These are phyloP conservation scores for Apiospora pterosperma DNA, from an alignment of 2,329 filamentous ascomycete genomes.

Conservation along the genomic window DNA sequence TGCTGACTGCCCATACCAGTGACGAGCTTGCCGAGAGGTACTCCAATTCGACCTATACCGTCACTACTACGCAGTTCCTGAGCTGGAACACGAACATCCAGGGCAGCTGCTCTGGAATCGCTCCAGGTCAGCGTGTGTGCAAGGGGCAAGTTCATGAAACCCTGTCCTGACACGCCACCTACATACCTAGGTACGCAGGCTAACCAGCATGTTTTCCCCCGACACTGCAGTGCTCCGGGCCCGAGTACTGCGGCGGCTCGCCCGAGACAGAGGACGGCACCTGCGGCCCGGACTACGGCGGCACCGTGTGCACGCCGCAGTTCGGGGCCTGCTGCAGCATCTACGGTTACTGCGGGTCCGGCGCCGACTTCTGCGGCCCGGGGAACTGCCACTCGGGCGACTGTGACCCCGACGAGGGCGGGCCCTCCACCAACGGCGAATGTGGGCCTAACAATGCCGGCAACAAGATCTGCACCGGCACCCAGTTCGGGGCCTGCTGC, in stretches of 20 bases:
- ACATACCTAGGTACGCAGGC: constrained; percentile 1
- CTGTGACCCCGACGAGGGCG: constrained; percentile 20
- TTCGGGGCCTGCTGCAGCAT: constrained; percentile 1
- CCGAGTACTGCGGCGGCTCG: constrained; percentile 17
- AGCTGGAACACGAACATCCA: constrained; percentile 16
- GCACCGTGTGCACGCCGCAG: background rate
- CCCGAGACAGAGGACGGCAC: constrained; percentile 18
- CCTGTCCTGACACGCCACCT: background rate
- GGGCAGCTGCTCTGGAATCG: constrained; percentile 13
- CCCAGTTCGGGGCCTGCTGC: constrained; percentile 23
- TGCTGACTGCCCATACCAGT: background rate
- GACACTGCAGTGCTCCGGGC: constrained; percentile 6
- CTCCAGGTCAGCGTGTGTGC: constrained; percentile 13
- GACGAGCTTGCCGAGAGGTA: background rate
- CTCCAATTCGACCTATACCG: constrained; percentile 4
- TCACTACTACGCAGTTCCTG: constrained; percentile 9
- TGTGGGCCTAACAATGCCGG: constrained; percentile 23
- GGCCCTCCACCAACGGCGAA: constrained; percentile 18
- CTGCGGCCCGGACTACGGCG: constrained; percentile 7
- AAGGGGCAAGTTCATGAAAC: background rate
- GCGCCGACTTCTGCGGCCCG: background rate
- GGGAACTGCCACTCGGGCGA: constrained; percentile 8
- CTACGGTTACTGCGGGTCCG: background rate
- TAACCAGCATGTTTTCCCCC: background rate
- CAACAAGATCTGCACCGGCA: constrained; percentile 24